Evolutionary conservation across 495 filamentous ascomycete genomes (phyloP), one percentile per base, ranked within the genome.

Genomic region (Xylaria bambusicola): DNA sequence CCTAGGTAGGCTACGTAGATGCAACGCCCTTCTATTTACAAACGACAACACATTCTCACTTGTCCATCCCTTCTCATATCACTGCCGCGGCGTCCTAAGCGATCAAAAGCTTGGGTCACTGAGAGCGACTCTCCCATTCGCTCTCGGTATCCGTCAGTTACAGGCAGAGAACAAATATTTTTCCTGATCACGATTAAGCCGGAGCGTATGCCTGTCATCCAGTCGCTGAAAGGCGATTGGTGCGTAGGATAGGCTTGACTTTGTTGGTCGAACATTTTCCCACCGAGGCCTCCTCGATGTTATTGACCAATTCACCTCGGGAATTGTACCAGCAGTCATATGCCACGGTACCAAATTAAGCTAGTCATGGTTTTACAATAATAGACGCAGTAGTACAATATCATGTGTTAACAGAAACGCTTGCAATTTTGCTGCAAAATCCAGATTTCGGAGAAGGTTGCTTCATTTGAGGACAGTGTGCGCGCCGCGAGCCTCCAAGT

Each of bases 191-290:
- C 89, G 85, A 94, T 91, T 96, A 94, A 96, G 91, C 91, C 90
- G 91, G 91, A 93, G 91, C 89, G 80, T 79, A 84, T 71, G 50
- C 73, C 69, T 80, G 67, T 65, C 74, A 77, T 75, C 68, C 70
- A 84, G 83, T 86, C 86, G 77, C 84, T 82, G 89, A 93, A 77
- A 93, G 86, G 83, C 79, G 74, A 78, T 75, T 71, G 86, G 83
- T 86, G 86, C 85, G 81, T 94, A 86, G 90, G 86, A 81, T 83
- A 80, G 74, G 90, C 85, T 93, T 94, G 91, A 94, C 90, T 96
- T 86, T 87, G 88, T 82, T 84, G 89, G 79, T 85, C 89, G 67
- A 63, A 88, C 84, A 87, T 75, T 42, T 49, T 40, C 42, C 44
- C 6, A 31, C 2, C 29, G 33, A 26, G 29, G 13, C 18, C 21